Percentiles rank a stretch among this genome's conserved stretches.
Conservation (phyloP, 2,329 filamentous ascomycete genomes). For the Trichoderma sp. region DNA sequence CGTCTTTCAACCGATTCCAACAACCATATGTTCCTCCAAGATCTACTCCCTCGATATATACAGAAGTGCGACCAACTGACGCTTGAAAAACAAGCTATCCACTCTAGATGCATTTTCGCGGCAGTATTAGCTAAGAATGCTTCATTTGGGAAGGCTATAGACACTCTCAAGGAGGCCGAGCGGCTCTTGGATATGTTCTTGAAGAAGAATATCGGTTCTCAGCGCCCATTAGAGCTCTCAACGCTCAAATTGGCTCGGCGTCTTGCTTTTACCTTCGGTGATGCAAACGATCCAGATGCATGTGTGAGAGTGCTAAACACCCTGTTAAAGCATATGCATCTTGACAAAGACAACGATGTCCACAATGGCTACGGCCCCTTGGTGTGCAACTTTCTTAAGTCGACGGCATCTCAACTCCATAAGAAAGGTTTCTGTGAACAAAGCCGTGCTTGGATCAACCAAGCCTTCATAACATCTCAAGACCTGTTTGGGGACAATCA, state of each 20-base stretch:
- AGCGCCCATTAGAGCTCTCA: background rate
- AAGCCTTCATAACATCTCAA: too few relatives aligned
- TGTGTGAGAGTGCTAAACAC: background rate
- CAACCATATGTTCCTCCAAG: background rate
- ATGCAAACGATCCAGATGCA: background rate
- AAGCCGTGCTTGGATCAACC: too few relatives aligned
- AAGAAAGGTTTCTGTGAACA: too few relatives aligned
- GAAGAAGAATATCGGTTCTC: accelerated
- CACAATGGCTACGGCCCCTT: background rate
- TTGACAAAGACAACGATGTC: accelerated
- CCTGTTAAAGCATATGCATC: too few relatives aligned
- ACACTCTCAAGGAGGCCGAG: background rate
- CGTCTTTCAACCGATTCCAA: background rate
- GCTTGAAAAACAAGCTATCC: background rate
- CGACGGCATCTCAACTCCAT: too few relatives aligned
- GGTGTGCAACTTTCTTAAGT: too few relatives aligned
- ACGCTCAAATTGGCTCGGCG: background rate
- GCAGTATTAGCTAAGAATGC: too few relatives aligned
- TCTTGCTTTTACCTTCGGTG: background rate
- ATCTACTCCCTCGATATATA: background rate
- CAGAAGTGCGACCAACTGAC: background rate
- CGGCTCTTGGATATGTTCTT: too few relatives aligned
- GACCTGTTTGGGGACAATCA: too few relatives aligned
- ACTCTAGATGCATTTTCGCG: background rate
- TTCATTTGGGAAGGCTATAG: background rate